phyloP scores from a whole-genome alignment of 2,329 filamentous ascomycete genomes.

The Sporothrix pallida region DNA sequence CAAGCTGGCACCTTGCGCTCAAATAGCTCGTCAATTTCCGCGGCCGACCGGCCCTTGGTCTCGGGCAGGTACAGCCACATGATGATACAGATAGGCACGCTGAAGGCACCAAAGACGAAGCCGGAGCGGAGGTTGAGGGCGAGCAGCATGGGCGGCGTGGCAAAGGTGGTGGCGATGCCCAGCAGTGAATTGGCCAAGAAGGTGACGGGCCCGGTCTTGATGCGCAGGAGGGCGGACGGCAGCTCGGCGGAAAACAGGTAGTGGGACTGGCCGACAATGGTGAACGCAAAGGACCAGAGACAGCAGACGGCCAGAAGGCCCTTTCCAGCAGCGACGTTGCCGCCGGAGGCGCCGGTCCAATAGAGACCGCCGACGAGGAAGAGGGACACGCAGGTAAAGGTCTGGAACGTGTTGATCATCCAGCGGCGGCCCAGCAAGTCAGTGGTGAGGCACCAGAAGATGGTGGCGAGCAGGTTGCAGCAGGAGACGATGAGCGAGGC shows the following conservation, averaged over 20 bases:
- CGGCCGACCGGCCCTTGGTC: conserved; percentile 33
- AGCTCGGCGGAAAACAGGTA: conserved; percentile 34
- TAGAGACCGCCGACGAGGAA: conserved; percentile 32
- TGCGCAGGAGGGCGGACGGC: conserved; percentile 32
- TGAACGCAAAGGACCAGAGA: conserved; percentile 31
- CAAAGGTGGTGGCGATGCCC: conserved; percentile 33
- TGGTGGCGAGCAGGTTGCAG: conserved; percentile 31
- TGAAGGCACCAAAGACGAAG: conserved; percentile 33
- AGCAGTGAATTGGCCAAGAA: conserved; percentile 33
- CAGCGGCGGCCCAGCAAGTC: conserved; percentile 26
- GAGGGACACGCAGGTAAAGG: conserved; percentile 21
- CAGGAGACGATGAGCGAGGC: conserved; percentile 31
- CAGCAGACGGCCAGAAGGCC: conserved; percentile 32
- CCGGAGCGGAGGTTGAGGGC: conserved; percentile 27
- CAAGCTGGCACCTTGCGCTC: conserved; percentile 34
- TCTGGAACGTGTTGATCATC: conserved; percentile 29
- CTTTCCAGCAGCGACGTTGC: conserved; percentile 28
- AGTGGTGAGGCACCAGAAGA: conserved; percentile 30
- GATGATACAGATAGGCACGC: conserved; percentile 28
- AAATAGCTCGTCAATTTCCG: conserved; percentile 35
- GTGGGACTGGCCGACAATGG: conserved; percentile 27
- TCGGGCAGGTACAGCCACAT: conserved; percentile 33
- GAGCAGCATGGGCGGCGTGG: conserved; percentile 33
- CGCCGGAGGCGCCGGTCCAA: conserved; percentile 29
- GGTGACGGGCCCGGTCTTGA: conserved; percentile 33